Percentiles rank a stretch among this genome's conserved stretches.
Conservation (phyloP, 768 basidiomycete species). For the Hypholoma sublateritium region DNA sequence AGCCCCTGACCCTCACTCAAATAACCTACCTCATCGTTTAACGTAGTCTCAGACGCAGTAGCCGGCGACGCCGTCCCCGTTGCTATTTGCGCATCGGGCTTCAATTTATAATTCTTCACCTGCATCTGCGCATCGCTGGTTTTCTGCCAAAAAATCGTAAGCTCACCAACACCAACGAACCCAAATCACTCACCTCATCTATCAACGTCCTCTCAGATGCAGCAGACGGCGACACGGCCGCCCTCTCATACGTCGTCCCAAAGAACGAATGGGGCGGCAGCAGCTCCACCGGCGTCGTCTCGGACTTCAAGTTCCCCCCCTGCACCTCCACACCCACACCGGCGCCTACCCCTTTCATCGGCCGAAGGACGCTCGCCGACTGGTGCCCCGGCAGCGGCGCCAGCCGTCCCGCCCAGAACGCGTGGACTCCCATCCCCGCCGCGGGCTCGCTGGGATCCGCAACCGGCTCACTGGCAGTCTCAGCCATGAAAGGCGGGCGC, state of each 20-base stretch:
- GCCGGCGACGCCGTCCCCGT: no score
- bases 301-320: not conserved
- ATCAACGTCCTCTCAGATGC: not conserved
- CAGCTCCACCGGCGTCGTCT: slow-evolving; percentile 1
- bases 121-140: no score
- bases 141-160: not conserved
- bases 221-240: slow-evolving; percentile 17
- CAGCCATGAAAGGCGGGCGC: not conserved
- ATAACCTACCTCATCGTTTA: no score
- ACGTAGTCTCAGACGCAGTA: no score
- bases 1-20: no score
- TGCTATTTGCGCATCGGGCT: no score
- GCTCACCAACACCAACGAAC: not conserved
- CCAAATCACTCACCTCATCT: not conserved
- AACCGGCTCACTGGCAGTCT: not conserved
- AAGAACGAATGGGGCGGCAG: slow-evolving; percentile 14
- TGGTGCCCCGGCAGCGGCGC: slow-evolving; percentile 42
- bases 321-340: slow-evolving; percentile 14
- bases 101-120: no score
- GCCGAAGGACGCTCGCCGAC: slow-evolving; percentile 33
- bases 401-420: slow-evolving; percentile 41
- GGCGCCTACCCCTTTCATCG: slow-evolving; percentile 18
- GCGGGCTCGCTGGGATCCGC: not conserved
- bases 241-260: slow-evolving; percentile 5
- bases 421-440: slow-evolving; percentile 22